A percentile compares a stretch with the other conserved stretches of the same genome.
phyloP scores from a whole-genome alignment of 495 filamentous ascomycete genomes.

The Neurospora sp. region DNA sequence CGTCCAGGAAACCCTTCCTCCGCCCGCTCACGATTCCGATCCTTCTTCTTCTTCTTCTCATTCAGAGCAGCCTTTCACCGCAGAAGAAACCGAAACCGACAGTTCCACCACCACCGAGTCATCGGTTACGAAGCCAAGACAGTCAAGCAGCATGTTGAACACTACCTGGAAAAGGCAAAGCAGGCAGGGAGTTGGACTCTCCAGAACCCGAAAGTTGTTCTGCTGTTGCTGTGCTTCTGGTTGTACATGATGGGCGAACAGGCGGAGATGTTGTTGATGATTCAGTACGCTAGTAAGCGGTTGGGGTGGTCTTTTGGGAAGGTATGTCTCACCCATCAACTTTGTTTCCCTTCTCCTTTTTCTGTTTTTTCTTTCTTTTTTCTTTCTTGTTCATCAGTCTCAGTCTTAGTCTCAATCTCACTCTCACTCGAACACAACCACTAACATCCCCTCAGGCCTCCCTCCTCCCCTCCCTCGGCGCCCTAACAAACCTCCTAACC shows the following conservation, averaged over 20 bases:
- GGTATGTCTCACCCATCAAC: not conserved
- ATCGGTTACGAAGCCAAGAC: not conserved
- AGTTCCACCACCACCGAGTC: not conserved
- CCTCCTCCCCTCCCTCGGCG: slow-evolving; percentile 42
- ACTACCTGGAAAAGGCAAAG: not conserved
- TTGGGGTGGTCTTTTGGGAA: slow-evolving; percentile 37
- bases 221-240: slow-evolving; percentile 1
- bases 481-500: slow-evolving; percentile 37
- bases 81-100: not conserved
- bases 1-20: slow-evolving; percentile 33
- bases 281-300: slow-evolving; percentile 46
- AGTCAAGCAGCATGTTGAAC: not conserved
- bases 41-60: not conserved
- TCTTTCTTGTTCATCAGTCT: too few relatives aligned
- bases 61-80: too few relatives aligned
- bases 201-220: not conserved
- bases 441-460: slow-evolving; percentile 26
- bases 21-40: not conserved
- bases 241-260: slow-evolving; percentile 2
- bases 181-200: not conserved
- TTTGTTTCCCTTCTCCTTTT: too few relatives aligned
- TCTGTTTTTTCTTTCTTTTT: too few relatives aligned
- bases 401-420: too few relatives aligned
- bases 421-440: too few relatives aligned
- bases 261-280: slow-evolving; percentile 16